These are phyloP conservation scores for Leccinum imitatum DNA, from an alignment of 768 basidiomycete genomes.

Conservation along the genomic window DNA sequence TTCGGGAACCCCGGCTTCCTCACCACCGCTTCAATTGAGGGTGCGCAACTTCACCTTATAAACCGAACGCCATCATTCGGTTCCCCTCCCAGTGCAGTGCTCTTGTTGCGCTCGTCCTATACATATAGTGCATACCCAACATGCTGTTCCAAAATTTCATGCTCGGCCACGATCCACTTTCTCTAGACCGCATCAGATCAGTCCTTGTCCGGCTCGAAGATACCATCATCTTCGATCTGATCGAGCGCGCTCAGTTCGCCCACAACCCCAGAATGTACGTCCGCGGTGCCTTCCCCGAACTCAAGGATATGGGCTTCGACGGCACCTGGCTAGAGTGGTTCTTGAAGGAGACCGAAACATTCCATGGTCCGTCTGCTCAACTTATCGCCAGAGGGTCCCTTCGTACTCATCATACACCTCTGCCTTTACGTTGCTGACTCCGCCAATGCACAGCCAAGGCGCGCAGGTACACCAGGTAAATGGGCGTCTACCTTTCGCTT, in stretches of 20 bases:
- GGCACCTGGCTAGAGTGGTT: slow-evolving; percentile 99
- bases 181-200: slow-evolving; percentile 83
- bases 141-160: slow-evolving; percentile 71
- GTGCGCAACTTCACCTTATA: slow-evolving; percentile 14
- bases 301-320: slow-evolving; percentile 67
- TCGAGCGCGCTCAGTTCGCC: slow-evolving; percentile 96
- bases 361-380: slow-evolving; percentile 87
- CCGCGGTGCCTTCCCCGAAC: slow-evolving; percentile 73
- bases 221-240: slow-evolving; percentile 97
- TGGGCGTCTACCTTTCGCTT: slow-evolving; percentile 9
- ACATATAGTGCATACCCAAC: background rate
- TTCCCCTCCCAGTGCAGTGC: too few species aligned
- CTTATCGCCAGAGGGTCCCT: background rate
- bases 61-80: background rate
- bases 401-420: background rate
- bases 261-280: slow-evolving; percentile 90
- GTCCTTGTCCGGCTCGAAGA: slow-evolving; percentile 92
- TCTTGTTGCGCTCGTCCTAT: slow-evolving; percentile 11
- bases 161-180: slow-evolving; percentile 71
- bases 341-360: slow-evolving; percentile 89
- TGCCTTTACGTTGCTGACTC: background rate
- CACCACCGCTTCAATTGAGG: background rate
- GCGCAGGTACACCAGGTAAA: slow-evolving; percentile 87
- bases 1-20: too few species aligned
- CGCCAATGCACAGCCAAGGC: slow-evolving; percentile 72